These are phyloP conservation scores for Kingdonia uniflora DNA, from an alignment of 164 flowering plant genomes.

Conservation along the genomic window DNA sequence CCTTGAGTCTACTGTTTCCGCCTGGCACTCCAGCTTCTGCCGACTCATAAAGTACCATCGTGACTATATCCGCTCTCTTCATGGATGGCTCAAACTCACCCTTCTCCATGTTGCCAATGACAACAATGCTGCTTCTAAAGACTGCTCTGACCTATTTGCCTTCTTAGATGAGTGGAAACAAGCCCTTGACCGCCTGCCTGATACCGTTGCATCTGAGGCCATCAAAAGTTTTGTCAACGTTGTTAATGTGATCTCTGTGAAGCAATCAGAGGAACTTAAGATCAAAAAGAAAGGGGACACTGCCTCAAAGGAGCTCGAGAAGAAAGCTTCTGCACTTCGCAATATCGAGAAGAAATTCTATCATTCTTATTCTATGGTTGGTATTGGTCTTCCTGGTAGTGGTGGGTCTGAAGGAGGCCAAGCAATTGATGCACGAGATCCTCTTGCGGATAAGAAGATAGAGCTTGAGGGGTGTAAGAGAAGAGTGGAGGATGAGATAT, in stretches of 20 bases:
- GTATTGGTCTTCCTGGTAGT: constrained; percentile 53
- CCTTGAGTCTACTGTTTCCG: constrained; percentile 79
- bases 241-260: constrained; percentile 56
- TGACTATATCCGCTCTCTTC: constrained; percentile 67
- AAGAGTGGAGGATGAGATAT: constrained; percentile 87
- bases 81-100: constrained; percentile 79
- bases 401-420: constrained; percentile 41
- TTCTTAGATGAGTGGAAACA: constrained; percentile 95
- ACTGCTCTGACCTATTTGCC: constrained; percentile 23
- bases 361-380: constrained; percentile 83
- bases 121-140: constrained; percentile 15
- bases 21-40: constrained; percentile 90
- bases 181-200: constrained; percentile 85
- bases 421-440: constrained; percentile 75
- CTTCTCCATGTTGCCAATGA: constrained; percentile 43
- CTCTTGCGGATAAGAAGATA: constrained; percentile 75
- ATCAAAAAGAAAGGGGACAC: constrained; percentile 58
- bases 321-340: constrained; percentile 58
- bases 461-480: constrained; percentile 71
- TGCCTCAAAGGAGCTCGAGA: constrained; percentile 78
- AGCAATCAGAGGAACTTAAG: constrained; percentile 79
- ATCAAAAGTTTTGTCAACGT: constrained; percentile 88
- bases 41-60: constrained; percentile 70
- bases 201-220: constrained; percentile 90
- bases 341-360: constrained; percentile 81